phyloP scores from a whole-genome alignment of 192 early-diverging fungal species.

The Coemansia asiatica region DNA sequence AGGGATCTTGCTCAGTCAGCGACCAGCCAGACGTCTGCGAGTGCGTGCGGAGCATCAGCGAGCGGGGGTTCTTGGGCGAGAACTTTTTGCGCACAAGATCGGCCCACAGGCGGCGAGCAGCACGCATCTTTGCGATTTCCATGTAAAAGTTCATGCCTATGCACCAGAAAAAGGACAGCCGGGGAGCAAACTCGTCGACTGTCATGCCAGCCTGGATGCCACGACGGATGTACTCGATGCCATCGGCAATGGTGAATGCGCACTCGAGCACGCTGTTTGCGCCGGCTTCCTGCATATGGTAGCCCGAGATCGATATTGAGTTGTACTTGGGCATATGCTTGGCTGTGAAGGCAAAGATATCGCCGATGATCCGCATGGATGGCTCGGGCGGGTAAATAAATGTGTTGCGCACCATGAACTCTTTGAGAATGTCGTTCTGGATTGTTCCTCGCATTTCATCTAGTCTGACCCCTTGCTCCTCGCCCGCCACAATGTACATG shows the following conservation, averaged over 20 bases:
- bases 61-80: conserved; percentile 74
- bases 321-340: conserved; percentile 92
- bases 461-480: conserved; percentile 82
- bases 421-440: conserved; percentile 92
- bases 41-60: conserved; percentile 81
- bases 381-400: conserved; percentile 92
- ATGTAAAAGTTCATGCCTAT: conserved; percentile 96
- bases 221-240: conserved; percentile 77
- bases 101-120: conserved; percentile 84
- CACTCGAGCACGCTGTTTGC: conserved; percentile 86
- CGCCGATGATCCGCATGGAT: conserved; percentile 87
- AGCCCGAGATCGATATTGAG: conserved; percentile 93
- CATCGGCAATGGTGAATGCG: conserved; percentile 91
- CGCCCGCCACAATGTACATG: conserved; percentile 85
- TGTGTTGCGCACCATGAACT: conserved; percentile 93
- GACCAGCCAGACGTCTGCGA: conserved; percentile 93
- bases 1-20: conserved; percentile 87
- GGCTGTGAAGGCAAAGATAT: conserved; percentile 87
- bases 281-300: conserved; percentile 92
- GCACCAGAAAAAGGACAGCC: conserved; percentile 89
- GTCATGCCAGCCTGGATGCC: conserved; percentile 83
- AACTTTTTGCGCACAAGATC: conserved; percentile 79
- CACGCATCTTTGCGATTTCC: conserved; percentile 91
- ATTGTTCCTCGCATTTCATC: conserved; percentile 83
- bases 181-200: conserved; percentile 84